Evolutionary conservation across 78 protist species (phyloP).

Genomic region (Dictyostelium intermedium): DNA sequence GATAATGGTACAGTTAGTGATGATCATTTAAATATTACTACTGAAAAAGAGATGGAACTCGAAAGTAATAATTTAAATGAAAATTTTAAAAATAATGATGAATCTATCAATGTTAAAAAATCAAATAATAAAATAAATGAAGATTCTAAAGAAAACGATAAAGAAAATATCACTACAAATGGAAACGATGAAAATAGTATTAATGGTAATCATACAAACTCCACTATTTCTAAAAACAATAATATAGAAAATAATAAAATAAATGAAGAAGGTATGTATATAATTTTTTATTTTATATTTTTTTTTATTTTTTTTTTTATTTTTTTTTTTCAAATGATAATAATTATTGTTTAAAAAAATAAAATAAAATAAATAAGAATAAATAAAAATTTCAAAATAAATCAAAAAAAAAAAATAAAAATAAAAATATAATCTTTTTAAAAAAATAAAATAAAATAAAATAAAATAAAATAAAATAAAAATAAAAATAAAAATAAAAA

Average conservation of each 20-base stretch:
- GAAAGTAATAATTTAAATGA: not conserved
- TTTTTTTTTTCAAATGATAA: not conserved
- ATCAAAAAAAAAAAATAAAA: not conserved
- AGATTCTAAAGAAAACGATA: not conserved
- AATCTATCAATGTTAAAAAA: not conserved
- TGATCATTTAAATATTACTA: not conserved
- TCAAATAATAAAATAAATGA: not conserved
- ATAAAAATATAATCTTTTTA: not conserved
- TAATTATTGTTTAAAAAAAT: not conserved
- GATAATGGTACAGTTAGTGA: not conserved
- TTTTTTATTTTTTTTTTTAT: not conserved
- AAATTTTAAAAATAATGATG: not conserved
- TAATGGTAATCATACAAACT: not conserved
- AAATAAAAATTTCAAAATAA: not conserved
- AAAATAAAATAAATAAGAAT: not conserved
- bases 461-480: not conserved
- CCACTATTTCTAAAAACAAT: not conserved
- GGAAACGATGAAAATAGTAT: not conserved
- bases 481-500: not conserved
- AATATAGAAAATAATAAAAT: not conserved
- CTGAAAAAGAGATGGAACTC: not conserved
- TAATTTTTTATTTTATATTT: not conserved
- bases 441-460: not conserved
- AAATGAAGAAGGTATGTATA: not conserved
- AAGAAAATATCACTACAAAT: not conserved